Base-by-base conservation (phyloP, 2,329 filamentous ascomycete genomes). In the Coniella lustricola region DNA sequence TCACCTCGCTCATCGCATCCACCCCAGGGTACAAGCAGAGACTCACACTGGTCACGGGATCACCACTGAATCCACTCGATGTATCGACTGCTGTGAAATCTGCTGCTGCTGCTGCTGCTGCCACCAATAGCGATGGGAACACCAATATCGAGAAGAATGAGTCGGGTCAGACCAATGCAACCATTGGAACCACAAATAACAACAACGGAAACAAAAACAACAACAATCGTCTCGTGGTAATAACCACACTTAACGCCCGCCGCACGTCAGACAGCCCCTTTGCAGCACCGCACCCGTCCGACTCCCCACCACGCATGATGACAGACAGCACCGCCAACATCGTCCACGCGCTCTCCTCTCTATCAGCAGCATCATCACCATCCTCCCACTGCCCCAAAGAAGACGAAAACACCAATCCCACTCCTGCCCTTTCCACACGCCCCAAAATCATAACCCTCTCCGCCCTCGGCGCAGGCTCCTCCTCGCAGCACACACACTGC, bases 391-490 rank as follows among this genome's bases (percentile, higher is more conserved):
- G n/a, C n/a, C n/a, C n/a, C n/a, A n/a, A n/a, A n/a, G n/a, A n/a
- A n/a, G n/a, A n/a, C n/a, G n/a, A n/a, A n/a, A 33, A 13, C 12
- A 33, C 34, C 4, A 10, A n/a, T 18, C 9, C 22, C 18, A n/a
- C n/a, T n/a, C n/a, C n/a, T n/a, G n/a, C n/a, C n/a, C n/a, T n/a
- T n/a, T n/a, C n/a, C n/a, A n/a, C n/a, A n/a, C n/a, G n/a, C 3
- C 13, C 29, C 7, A 76, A 73, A 44, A 55, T 77, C 2, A 65
- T 79, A 21, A 63, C 75, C 41, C 68, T 79, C 60, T 74, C 71
- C 12, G 69, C 72, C 1, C 70, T 74, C 51, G 77, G 76, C 10
- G 67, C 71, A 1, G 73, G 70, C 0, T 59, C 64, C 25, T 77
- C 74, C 4, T 72, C 64, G 58, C 21, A 49, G 0, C 67, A 69